Evolutionary conservation across 225 moss, liverwort and hornwort genomes (phyloP).

Genomic region (Ulota crispa): DNA sequence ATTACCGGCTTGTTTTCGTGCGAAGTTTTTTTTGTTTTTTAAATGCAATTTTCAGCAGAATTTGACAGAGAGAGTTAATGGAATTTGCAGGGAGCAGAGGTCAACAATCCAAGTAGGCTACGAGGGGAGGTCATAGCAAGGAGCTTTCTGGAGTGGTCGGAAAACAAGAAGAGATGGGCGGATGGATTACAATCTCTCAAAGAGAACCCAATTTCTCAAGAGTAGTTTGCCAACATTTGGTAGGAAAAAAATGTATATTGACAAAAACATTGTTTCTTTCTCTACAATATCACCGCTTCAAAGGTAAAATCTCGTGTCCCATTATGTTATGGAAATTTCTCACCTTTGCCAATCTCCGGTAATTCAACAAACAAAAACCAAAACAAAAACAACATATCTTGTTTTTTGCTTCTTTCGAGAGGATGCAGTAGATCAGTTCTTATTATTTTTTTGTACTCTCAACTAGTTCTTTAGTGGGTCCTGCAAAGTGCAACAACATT

Average conservation of each 20-base stretch:
- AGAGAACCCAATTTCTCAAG: slow-evolving; percentile 27
- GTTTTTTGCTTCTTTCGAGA: neutral
- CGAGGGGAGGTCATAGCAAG: slow-evolving; percentile 60
- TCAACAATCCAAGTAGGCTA: slow-evolving; percentile 39
- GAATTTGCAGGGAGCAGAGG: slow-evolving; percentile 46
- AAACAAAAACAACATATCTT: neutral
- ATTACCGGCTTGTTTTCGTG: neutral
- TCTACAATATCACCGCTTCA: slow-evolving; percentile 16
- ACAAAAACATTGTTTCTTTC: slow-evolving; percentile 19
- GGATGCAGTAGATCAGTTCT: slow-evolving; percentile 4
- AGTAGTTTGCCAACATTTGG: slow-evolving; percentile 39
- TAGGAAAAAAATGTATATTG: slow-evolving; percentile 18
- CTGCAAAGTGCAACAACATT: slow-evolving; percentile 10
- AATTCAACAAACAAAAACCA: neutral
- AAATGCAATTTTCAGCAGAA: neutral
- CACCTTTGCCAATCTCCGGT: neutral
- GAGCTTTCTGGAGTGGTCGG: slow-evolving; percentile 60
- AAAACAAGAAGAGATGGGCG: slow-evolving; percentile 57
- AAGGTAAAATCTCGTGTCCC: neutral
- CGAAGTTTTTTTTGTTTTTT: neutral
- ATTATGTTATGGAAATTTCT: neutral
- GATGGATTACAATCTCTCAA: slow-evolving; percentile 41
- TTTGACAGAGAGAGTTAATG: neutral
- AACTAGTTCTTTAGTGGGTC: slow-evolving; percentile 30
- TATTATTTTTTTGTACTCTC: slow-evolving; percentile 21